phyloP scores from a whole-genome alignment of 2,329 filamentous ascomycete species.

The Sporothrix phasma region DNA sequence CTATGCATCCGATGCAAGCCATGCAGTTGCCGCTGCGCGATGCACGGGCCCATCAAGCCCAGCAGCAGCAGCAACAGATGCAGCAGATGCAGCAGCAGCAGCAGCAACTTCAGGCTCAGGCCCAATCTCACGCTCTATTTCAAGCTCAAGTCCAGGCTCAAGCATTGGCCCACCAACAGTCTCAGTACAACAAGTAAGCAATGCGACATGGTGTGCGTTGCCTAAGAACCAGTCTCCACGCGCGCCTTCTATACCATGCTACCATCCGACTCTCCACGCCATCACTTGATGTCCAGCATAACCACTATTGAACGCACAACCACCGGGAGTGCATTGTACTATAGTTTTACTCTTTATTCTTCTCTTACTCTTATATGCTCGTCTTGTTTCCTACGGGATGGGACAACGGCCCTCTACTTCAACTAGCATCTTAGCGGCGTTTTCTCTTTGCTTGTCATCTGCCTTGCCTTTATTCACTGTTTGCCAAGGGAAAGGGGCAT shows the following conservation, averaged over 20 bases:
- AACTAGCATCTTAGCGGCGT: conserved; percentile 1
- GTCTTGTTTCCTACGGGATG: background rate
- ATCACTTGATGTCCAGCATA: background rate
- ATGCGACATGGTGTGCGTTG: background rate
- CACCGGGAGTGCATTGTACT: background rate
- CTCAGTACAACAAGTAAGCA: background rate
- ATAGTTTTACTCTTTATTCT: background rate
- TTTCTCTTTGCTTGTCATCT: background rate
- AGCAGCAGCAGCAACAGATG: background rate
- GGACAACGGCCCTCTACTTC: background rate
- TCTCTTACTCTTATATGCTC: background rate
- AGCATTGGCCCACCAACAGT: background rate
- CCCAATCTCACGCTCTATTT: background rate
- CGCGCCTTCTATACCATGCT: too few relatives aligned
- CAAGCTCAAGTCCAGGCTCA: background rate
- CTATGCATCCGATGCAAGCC: background rate
- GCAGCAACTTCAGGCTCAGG: background rate
- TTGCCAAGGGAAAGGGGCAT: background rate
- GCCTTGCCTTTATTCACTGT: background rate
- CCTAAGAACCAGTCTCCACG: too few relatives aligned
- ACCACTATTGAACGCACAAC: background rate
- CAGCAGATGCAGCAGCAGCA: conserved; percentile 9
- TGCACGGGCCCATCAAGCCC: conserved; percentile 1
- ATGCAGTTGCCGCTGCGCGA: conserved; percentile 8
- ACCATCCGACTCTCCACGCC: background rate